phyloP scores from a whole-genome alignment of 345 rosid genomes.

The Iberis pinnata region DNA sequence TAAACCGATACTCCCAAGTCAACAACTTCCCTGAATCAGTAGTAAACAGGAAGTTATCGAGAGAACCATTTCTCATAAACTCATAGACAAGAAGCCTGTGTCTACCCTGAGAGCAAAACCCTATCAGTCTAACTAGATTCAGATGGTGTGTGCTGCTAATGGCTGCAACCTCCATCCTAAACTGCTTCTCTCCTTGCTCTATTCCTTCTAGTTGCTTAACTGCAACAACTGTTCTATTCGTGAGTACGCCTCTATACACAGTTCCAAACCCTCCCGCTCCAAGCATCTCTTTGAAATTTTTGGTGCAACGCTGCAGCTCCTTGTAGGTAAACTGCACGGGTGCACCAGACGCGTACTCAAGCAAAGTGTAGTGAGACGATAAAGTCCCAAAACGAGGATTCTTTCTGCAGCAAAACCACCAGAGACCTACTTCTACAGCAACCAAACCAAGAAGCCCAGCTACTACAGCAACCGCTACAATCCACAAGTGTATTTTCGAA shows the following conservation, averaged over 20 bases:
- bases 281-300: constrained; percentile 44
- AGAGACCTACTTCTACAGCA: constrained; percentile 36
- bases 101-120: constrained; percentile 55
- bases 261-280: constrained; percentile 64
- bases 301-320: constrained; percentile 45
- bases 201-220: constrained; percentile 58
- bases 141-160: constrained; percentile 67
- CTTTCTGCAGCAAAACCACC: constrained; percentile 49
- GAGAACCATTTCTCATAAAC: constrained; percentile 58
- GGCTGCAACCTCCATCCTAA: constrained; percentile 64
- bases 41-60: constrained; percentile 47
- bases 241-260: constrained; percentile 49
- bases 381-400: constrained; percentile 33
- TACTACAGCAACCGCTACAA: constrained; percentile 30
- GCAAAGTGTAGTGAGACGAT: constrained; percentile 41
- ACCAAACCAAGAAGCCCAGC: constrained; percentile 31
- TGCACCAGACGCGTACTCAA: constrained; percentile 58
- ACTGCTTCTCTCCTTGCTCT: constrained; percentile 56
- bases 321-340: constrained; percentile 49
- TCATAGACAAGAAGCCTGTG: constrained; percentile 62
- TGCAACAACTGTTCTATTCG: constrained; percentile 41
- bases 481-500: constrained; percentile 32
- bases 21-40: constrained; percentile 31
- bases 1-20: constrained; percentile 50
- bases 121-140: constrained; percentile 53